Percentiles rank a stretch among this genome's conserved stretches.
phyloP scores from a whole-genome alignment of 345 rosid species.

The Rhizophora mangle region DNA sequence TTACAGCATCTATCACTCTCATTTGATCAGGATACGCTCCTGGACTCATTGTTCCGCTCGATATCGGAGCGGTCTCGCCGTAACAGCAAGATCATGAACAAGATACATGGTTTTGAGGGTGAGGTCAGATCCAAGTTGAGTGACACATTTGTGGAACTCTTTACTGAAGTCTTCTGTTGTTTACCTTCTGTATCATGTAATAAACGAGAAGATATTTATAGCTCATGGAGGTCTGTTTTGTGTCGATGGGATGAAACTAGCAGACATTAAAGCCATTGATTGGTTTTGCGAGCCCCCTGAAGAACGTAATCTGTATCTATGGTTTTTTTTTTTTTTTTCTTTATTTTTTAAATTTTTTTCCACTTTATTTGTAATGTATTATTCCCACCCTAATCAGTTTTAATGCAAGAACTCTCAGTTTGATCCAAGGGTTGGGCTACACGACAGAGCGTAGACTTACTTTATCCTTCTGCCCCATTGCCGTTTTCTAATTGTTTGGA shows the following conservation, averaged over 20 bases:
- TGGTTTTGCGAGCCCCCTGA: slow-evolving; percentile 97
- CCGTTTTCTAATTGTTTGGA: too few relatives aligned
- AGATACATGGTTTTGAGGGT: slow-evolving; percentile 97
- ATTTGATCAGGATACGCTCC: too few relatives aligned
- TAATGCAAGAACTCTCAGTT: not conserved
- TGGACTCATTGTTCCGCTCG: too few relatives aligned
- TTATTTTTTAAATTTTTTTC: too few relatives aligned
- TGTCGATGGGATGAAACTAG: slow-evolving; percentile 87
- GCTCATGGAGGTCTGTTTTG: slow-evolving; percentile 99
- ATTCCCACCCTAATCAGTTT: not conserved
- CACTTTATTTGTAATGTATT: not conserved
- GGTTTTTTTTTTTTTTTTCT: not conserved
- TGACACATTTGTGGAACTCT: slow-evolving; percentile 88
- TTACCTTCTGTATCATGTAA: slow-evolving; percentile 82
- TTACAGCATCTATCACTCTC: too few relatives aligned
- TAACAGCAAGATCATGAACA: slow-evolving; percentile 95
- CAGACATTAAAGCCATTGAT: slow-evolving; percentile 82
- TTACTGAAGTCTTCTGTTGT: slow-evolving; percentile 93
- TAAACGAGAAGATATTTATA: slow-evolving; percentile 73
- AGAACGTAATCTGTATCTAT: slow-evolving; percentile 56
- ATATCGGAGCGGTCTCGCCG: too few relatives aligned
- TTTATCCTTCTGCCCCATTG: too few relatives aligned
- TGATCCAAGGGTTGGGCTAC: not conserved
- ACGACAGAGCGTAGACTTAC: too few relatives aligned
- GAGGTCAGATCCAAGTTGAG: slow-evolving; percentile 91